Evolutionary conservation across 31 red algal genomes (phyloP).

Genomic region (Endocladia muricata): DNA sequence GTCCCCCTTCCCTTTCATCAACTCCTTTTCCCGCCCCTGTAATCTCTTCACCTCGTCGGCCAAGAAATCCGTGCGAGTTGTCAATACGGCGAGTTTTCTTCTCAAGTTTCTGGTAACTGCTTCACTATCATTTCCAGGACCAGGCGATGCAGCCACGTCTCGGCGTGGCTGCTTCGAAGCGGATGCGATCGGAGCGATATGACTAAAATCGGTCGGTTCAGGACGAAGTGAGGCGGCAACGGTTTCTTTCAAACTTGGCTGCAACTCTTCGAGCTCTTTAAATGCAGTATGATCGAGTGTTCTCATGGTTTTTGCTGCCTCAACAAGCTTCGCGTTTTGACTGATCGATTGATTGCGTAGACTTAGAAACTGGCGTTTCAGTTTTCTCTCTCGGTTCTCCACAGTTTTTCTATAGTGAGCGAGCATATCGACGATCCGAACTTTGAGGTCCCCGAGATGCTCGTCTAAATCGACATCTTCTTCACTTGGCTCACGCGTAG

Average conservation of each 20-base stretch:
- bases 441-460: conserved; percentile 1
- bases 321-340: background rate
- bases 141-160: background rate
- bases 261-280: background rate
- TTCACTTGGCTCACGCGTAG: background rate
- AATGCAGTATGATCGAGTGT: background rate
- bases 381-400: background rate
- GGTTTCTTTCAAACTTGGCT: background rate
- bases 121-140: background rate
- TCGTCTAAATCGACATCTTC: background rate
- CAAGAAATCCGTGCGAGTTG: conserved; percentile 26
- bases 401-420: background rate
- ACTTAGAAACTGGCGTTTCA: conserved; percentile 1
- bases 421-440: background rate
- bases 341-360: background rate
- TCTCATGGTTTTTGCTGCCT: background rate
- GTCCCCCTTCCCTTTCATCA: conserved; percentile 21
- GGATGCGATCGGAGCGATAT: no score
- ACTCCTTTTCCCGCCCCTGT: conserved; percentile 18
- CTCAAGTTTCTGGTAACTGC: conserved; percentile 4
- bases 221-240: background rate
- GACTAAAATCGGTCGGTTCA: no score
- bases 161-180: no score
- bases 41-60: conserved; percentile 43
- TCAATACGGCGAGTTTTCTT: conserved; percentile 9